Percentiles rank a stretch among this genome's conserved stretches.
These are phyloP conservation scores for Wickerhamomyces chaumierensis DNA, from an alignment of 805 yeast species.

Conservation along the genomic window DNA sequence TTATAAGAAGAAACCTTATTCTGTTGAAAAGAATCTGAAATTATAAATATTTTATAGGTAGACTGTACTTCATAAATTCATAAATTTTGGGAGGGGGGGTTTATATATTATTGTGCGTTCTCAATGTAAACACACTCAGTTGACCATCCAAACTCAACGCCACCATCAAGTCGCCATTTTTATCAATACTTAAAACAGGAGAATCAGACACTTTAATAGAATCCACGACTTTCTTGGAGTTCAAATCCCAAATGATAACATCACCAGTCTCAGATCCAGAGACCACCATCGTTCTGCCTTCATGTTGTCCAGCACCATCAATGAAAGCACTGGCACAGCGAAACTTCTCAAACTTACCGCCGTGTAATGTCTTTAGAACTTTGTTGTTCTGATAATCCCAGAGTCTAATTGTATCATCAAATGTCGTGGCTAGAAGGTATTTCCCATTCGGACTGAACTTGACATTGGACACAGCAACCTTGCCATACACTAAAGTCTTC, in stretches of 20 bases:
- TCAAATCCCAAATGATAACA: conserved; percentile 57
- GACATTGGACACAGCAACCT: conserved; percentile 70
- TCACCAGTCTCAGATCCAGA: conserved; percentile 53
- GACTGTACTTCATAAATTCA: too few relatives aligned
- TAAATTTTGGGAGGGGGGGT: too few relatives aligned
- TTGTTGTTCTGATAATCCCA: conserved; percentile 83
- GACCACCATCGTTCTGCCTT: conserved; percentile 28
- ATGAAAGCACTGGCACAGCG: conserved; percentile 41
- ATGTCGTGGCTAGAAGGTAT: conserved; percentile 63
- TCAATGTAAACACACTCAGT: too few relatives aligned
- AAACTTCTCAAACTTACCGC: conserved; percentile 31
- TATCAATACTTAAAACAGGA: conserved; percentile 12
- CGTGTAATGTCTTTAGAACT: conserved; percentile 62
- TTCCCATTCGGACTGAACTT: conserved; percentile 72
- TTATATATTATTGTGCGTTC: too few relatives aligned
- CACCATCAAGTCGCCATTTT: conserved; percentile 1
- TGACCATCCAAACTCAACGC: conserved; percentile 1
- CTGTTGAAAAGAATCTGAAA: conserved; percentile 1
- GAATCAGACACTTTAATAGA: conserved; percentile 3
- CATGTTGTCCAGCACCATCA: conserved; percentile 25
- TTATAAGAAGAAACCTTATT: conserved; percentile 8
- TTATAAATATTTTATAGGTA: too few relatives aligned
- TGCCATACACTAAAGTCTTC: conserved; percentile 74
- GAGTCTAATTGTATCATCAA: conserved; percentile 67
- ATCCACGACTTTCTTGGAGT: conserved; percentile 35